phyloP scores from a whole-genome alignment of 768 basidiomycete species.

The Leccinum sublutescens region DNA sequence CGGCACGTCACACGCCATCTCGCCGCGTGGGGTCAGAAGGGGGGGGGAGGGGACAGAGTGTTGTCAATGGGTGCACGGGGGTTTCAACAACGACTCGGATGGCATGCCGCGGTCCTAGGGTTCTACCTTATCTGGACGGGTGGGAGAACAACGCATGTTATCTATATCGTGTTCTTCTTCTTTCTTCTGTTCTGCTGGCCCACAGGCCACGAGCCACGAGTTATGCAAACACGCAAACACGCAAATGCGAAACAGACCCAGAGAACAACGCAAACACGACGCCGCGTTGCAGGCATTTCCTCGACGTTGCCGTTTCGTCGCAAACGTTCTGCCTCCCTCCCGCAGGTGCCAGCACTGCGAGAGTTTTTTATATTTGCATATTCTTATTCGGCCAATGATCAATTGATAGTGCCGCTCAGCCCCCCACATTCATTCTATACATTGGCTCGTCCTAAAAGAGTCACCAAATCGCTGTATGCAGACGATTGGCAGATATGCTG shows the following conservation, averaged over 20 bases:
- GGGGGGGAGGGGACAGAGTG: not conserved
- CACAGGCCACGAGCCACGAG: not conserved
- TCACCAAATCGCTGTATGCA: not conserved
- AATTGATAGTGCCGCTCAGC: not conserved
- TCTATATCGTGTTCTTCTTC: constrained; percentile 7
- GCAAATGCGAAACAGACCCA: not conserved
- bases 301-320: not conserved
- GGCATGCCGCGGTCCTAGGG: not conserved
- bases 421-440: no score
- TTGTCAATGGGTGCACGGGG: not conserved
- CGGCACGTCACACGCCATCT: not conserved
- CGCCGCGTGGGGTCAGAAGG: not conserved
- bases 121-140: not conserved
- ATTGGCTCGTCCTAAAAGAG: not conserved
- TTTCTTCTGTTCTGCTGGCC: not conserved
- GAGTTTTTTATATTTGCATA: not conserved
- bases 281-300: not conserved
- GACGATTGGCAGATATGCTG: constrained; percentile 1
- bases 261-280: not conserved
- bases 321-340: not conserved
- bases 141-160: not conserved
- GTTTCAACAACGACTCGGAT: not conserved
- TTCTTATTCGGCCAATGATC: not conserved
- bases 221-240: not conserved
- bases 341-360: not conserved